phyloP scores from a whole-genome alignment of 495 filamentous ascomycete species.

The Monascus purpureus region DNA sequence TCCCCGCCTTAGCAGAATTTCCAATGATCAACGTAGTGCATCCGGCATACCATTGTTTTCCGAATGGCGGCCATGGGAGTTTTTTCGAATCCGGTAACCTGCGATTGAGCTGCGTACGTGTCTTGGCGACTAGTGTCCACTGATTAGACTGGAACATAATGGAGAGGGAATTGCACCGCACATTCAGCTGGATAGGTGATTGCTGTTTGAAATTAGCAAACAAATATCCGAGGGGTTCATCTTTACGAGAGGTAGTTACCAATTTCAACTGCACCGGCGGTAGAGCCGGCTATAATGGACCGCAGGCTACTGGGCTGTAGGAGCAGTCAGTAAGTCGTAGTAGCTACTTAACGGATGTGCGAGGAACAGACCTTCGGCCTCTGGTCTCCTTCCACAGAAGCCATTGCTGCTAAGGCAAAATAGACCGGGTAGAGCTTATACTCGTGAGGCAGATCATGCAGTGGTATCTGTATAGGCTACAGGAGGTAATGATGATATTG shows the following conservation, averaged over 20 bases:
- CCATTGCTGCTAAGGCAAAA: constrained; percentile 16
- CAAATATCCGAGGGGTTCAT: neutral
- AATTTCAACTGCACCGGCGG: constrained; percentile 91
- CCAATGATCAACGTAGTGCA: constrained; percentile 96
- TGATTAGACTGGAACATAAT: constrained; percentile 7
- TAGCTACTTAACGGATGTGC: neutral
- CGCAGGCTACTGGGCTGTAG: constrained; percentile 61
- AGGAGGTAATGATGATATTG: no score
- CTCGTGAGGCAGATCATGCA: no score
- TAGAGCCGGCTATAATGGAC: constrained; percentile 77
- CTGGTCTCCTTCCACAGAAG: constrained; percentile 24
- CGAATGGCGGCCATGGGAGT: constrained; percentile 92
- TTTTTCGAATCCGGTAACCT: constrained; percentile 66
- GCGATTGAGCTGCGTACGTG: constrained; percentile 83
- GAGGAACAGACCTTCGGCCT: constrained; percentile 27
- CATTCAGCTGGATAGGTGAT: constrained; percentile 98
- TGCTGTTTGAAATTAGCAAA: constrained; percentile 31
- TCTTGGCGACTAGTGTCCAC: constrained; percentile 63
- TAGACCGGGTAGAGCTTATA: no score
- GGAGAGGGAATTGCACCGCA: constrained; percentile 21
- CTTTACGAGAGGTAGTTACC: constrained; percentile 30
- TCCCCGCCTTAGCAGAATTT: constrained; percentile 90
- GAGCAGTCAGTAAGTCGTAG: constrained; percentile 9
- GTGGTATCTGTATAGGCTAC: no score
- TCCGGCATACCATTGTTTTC: constrained; percentile 89